Evolutionary conservation across 306 rosid genomes (phyloP), one percentile per base, ranked within the genome.

Genomic region (Prunus mira): DNA sequence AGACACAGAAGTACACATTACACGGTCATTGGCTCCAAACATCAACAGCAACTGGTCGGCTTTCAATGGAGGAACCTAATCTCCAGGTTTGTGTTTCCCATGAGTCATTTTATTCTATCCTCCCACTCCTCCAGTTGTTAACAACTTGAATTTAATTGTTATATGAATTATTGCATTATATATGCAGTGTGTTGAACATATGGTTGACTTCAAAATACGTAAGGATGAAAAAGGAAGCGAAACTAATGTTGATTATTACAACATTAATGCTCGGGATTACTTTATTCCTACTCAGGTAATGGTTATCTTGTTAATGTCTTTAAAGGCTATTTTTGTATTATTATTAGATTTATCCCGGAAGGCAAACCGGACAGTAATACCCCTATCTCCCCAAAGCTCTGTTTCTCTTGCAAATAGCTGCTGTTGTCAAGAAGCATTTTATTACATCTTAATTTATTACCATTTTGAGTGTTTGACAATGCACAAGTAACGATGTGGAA

Each of bases 1-100:
- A 80, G 85, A 92, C 92, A 61, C 97, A 95, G 72, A 92, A 86
- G 82, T 91, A 95, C 72, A 86, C 98, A 7, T 82, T 95, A 80
- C 97, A 95, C 71, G 98, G 97, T 78, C 97, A 80, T 83, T 95
- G 98, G 98, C 96, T 92, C 75, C 98, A 95, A 82, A 92, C 96
- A 70, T 92, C 97, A 27, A 95, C 98, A 9, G 97, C 98, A 73
- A 95, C 98, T 76, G 98, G 98, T 72, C 89, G 98, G 78, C 97
- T 92, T 82, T 95, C 98, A 76, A 95, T 92, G 89, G 98, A 95
- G 85, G 98, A 92, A 75, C 98, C 98, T 69, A 95, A 95, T 83
- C 98, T 92, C 82, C 98, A 95, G 97, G 98, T 95, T 76, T 84
- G 67, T 73, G 63, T 66, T 84, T 58, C 78, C 74, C 13, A 20